Conservation (phyloP, 768 basidiomycete species). For the Collybiopsis luxurians region DNA sequence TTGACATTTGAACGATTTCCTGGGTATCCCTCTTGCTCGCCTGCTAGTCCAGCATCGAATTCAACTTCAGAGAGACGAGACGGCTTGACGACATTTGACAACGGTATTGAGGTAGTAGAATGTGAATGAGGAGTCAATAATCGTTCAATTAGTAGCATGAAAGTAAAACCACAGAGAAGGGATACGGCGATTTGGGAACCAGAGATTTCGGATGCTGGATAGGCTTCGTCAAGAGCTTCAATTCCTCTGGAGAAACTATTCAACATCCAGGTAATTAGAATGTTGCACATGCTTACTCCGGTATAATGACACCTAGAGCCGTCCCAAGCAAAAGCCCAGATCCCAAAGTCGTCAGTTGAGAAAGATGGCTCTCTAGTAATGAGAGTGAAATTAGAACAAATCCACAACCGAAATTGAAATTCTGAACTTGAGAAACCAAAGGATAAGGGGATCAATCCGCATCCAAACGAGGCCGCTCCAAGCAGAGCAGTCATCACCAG, state of each 20-base stretch:
- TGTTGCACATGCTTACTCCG: constrained; percentile 65
- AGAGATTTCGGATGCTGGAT: constrained; percentile 37
- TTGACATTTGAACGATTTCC: too few relatives aligned
- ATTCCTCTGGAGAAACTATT: constrained; percentile 52
- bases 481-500: constrained; percentile 59
- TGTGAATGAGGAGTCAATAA: constrained; percentile 52
- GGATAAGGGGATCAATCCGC: constrained; percentile 75
- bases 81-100: constrained; percentile 9
- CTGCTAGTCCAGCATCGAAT: constrained; percentile 62
- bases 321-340: constrained; percentile 88
- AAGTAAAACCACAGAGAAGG: constrained; percentile 56
- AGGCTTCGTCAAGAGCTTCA: constrained; percentile 49
- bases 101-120: constrained; percentile 11
- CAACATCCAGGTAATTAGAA: not conserved
- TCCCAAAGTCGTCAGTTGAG: constrained; percentile 55
- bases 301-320: constrained; percentile 88
- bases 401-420: constrained; percentile 9
- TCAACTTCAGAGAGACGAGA: constrained; percentile 30
- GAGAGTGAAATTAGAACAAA: not conserved
- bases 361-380: constrained; percentile 37
- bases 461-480: constrained; percentile 60
- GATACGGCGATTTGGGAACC: constrained; percentile 58
- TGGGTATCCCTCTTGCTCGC: constrained; percentile 27
- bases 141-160: constrained; percentile 72
- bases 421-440: constrained; percentile 68